Evolutionary conservation across 352 stramenopile species (phyloP), one percentile per base, ranked within the genome.

Genomic region (Phytophthora chlamydospora): DNA sequence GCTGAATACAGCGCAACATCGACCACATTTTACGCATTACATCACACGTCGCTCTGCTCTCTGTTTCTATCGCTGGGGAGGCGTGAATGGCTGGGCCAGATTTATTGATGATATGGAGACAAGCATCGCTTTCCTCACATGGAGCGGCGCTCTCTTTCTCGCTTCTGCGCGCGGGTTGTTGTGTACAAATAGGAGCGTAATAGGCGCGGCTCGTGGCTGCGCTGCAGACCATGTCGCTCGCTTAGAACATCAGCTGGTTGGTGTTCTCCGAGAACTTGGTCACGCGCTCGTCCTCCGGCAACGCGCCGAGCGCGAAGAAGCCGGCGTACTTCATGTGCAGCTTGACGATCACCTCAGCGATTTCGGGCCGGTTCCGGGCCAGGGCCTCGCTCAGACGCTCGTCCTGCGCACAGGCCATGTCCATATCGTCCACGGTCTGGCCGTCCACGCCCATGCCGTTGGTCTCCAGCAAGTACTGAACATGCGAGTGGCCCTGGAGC

Each of bases 391-490:
- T 81, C 6, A 93, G 73, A 46, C 83, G 81, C 57, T 68, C 47
- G 69, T 91, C 80, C 56, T 90, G 75, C 6, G 68, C 68, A 40
- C 87, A 89, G 32, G 72, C 78, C 54, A 88, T 58, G 58, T 90
- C 84, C 51, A 91, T 79, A 36, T 88, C 60, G 27, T 88, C 62
- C 8, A 85, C 67, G 4, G 68, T 81, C 46, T 89, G 73, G 33
- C 70, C 73, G 49, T 78, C 68, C 39, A 75, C 71, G 24, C 72
- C 80, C 69, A 83, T 83, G 53, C 83, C 83, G 59, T 89, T 92
- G 17, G 83, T 92, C 60, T 93, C 82, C 41, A 93, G 72, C 55
- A 93, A 55, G 52, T 93, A 91, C 51, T 86, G 75, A 39, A 93
- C 75, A 53, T 91, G 85, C 27, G 80, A 76, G 59, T 89, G 81